These are phyloP conservation scores for Leptographium lundbergii DNA, from an alignment of 2,329 filamentous ascomycete genomes.

Conservation along the genomic window DNA sequence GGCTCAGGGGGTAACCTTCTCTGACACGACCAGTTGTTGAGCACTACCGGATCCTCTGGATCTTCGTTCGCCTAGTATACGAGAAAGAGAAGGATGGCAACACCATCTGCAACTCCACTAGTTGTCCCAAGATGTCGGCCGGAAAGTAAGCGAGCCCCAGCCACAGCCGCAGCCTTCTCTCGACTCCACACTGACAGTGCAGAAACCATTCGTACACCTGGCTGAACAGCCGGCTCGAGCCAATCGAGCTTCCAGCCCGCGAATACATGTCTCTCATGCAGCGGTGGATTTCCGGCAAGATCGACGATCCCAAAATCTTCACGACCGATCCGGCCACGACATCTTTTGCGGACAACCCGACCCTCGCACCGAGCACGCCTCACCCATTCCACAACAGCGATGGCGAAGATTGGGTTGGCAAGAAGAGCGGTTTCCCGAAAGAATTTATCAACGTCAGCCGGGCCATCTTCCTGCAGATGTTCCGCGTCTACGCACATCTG, in stretches of 20 bases:
- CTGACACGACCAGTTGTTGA: conserved; percentile 60
- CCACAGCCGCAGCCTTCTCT: background rate
- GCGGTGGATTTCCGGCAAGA: conserved; percentile 94
- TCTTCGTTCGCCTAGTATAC: conserved; percentile 79
- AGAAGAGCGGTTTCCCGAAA: conserved; percentile 82
- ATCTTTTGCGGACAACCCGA: conserved; percentile 50
- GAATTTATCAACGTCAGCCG: conserved; percentile 86
- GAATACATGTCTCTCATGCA: conserved; percentile 95
- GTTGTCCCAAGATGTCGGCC: conserved; percentile 87
- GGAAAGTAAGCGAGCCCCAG: conserved; percentile 55
- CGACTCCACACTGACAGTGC: background rate
- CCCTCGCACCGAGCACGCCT: background rate
- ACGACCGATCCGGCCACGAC: conserved; percentile 68
- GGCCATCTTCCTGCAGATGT: conserved; percentile 94
- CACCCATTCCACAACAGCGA: background rate
- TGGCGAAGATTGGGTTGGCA: conserved; percentile 66
- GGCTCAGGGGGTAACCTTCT: background rate
- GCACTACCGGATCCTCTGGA: conserved; percentile 79
- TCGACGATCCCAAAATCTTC: conserved; percentile 81
- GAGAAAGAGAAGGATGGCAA: conserved; percentile 68
- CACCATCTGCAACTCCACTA: conserved; percentile 71
- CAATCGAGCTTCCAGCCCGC: conserved; percentile 81
- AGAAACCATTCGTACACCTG: conserved; percentile 93
- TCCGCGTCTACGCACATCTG: conserved; percentile 92
- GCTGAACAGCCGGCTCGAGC: conserved; percentile 77